Conservation (phyloP, 2,329 filamentous ascomycete species). For the Beauveria caledonica region DNA sequence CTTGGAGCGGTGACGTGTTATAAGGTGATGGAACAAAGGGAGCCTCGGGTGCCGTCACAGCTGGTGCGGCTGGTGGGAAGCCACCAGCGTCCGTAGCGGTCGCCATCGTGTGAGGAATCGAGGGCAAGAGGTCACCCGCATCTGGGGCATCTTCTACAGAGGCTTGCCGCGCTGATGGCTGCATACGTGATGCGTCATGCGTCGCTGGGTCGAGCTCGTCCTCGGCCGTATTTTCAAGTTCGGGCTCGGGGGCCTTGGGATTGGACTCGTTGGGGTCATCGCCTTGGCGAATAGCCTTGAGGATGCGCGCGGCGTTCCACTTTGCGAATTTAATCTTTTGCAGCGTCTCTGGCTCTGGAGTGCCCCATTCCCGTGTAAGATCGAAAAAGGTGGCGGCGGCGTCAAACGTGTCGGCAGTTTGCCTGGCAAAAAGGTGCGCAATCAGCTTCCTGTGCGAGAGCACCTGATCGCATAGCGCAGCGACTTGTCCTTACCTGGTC, state of each 20-base stretch:
- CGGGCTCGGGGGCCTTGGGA: constrained; percentile 50
- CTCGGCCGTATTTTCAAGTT: constrained; percentile 17
- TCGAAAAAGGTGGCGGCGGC: constrained; percentile 91
- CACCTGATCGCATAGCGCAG: neutral
- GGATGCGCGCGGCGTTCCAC: constrained; percentile 86
- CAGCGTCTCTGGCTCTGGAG: constrained; percentile 63
- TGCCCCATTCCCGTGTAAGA: constrained; percentile 74
- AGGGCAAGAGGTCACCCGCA: constrained; percentile 24
- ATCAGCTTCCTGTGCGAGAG: neutral
- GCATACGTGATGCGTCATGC: constrained; percentile 34
- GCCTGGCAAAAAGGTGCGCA: constrained; percentile 36
- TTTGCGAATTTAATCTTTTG: constrained; percentile 95
- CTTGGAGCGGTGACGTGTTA: neutral
- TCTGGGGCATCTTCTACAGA: constrained; percentile 48
- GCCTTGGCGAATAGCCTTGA: constrained; percentile 82
- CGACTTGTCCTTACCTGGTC: constrained; percentile 49
- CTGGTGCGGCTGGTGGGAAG: constrained; percentile 19
- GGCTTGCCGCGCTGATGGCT: constrained; percentile 30
- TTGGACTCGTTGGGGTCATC: constrained; percentile 90
- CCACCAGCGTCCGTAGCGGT: constrained; percentile 19
- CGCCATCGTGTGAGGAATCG: constrained; percentile 10
- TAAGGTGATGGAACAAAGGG: constrained; percentile 13
- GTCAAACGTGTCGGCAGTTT: constrained; percentile 90
- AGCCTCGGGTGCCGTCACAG: constrained; percentile 12
- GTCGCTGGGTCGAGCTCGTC: constrained; percentile 54